A percentile compares a stretch with the other conserved stretches of the same genome.
phyloP scores from a whole-genome alignment of 345 rosid species.

The Hypericum androsaemum region DNA sequence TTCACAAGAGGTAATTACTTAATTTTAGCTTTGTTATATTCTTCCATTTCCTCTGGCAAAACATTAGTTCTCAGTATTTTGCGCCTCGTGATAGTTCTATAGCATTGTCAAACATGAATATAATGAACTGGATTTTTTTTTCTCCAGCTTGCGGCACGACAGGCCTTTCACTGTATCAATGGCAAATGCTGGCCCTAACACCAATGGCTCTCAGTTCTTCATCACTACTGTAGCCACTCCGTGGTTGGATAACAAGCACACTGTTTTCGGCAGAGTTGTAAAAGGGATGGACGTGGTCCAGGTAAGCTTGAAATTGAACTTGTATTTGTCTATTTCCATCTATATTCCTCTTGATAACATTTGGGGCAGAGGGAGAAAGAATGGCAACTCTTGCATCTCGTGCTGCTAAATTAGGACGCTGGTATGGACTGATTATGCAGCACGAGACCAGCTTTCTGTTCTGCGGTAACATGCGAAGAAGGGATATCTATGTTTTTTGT shows the following conservation, averaged over 20 bases:
- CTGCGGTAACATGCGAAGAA: too few species aligned
- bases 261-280: slow-evolving; percentile 83
- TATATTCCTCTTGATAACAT: background rate
- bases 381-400: too few species aligned
- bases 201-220: slow-evolving; percentile 91
- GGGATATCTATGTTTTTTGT: too few species aligned
- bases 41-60: background rate
- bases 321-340: background rate
- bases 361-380: background rate
- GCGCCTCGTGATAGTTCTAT: too few species aligned
- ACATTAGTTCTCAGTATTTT: too few species aligned
- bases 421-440: too few species aligned
- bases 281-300: slow-evolving; percentile 99
- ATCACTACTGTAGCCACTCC: slow-evolving; percentile 96
- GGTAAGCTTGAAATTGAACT: slow-evolving; percentile 33
- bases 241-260: slow-evolving; percentile 96
- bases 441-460: too few species aligned
- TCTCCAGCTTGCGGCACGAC: slow-evolving; percentile 79
- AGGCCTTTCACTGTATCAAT: slow-evolving; percentile 89
- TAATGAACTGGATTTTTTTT: background rate
- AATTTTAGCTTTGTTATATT: slow-evolving; percentile 3
- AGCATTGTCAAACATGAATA: too few species aligned
- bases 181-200: slow-evolving; percentile 91
- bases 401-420: too few species aligned
- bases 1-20: slow-evolving; percentile 75